Percentiles rank a stretch among this genome's conserved stretches.
phyloP scores from a whole-genome alignment of 1,139 yeast genomes.

The Suhomyces atakaporum region DNA sequence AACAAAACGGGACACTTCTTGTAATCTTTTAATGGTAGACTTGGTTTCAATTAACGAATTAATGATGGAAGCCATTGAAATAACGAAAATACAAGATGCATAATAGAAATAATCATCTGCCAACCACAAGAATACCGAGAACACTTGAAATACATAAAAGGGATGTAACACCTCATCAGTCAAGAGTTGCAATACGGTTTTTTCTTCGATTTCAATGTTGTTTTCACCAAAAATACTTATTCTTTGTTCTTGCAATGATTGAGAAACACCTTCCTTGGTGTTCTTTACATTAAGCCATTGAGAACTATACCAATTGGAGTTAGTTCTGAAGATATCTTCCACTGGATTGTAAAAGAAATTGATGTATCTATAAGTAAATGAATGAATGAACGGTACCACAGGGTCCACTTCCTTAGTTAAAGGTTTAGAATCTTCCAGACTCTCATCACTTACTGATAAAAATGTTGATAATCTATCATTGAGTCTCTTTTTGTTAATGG shows the following conservation, averaged over 20 bases:
- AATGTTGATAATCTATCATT: slow-evolving; percentile 72
- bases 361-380: slow-evolving; percentile 80
- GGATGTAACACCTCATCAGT: slow-evolving; percentile 92
- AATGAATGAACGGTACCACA: slow-evolving; percentile 65
- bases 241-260: slow-evolving; percentile 68
- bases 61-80: slow-evolving; percentile 75
- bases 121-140: slow-evolving; percentile 88
- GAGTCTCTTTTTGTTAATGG: slow-evolving; percentile 59
- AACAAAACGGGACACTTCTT: slow-evolving; percentile 68
- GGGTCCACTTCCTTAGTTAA: slow-evolving; percentile 50
- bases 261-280: slow-evolving; percentile 71
- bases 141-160: slow-evolving; percentile 89
- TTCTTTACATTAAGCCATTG: slow-evolving; percentile 66
- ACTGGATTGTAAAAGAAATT: slow-evolving; percentile 80
- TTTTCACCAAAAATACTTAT: slow-evolving; percentile 74
- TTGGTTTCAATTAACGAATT: slow-evolving; percentile 85
- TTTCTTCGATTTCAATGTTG: slow-evolving; percentile 73
- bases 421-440: slow-evolving; percentile 16
- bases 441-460: slow-evolving; percentile 37
- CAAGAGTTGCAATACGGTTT: slow-evolving; percentile 62
- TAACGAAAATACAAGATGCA: slow-evolving; percentile 87
- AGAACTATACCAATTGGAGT: slow-evolving; percentile 81
- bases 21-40: slow-evolving; percentile 68
- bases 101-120: slow-evolving; percentile 90
- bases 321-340: slow-evolving; percentile 82